A percentile compares a stretch with the other conserved stretches of the same genome.
These are phyloP conservation scores for Cyberlindnera xishuangbannaensis DNA, from an alignment of 805 yeast genomes.

Conservation along the genomic window DNA sequence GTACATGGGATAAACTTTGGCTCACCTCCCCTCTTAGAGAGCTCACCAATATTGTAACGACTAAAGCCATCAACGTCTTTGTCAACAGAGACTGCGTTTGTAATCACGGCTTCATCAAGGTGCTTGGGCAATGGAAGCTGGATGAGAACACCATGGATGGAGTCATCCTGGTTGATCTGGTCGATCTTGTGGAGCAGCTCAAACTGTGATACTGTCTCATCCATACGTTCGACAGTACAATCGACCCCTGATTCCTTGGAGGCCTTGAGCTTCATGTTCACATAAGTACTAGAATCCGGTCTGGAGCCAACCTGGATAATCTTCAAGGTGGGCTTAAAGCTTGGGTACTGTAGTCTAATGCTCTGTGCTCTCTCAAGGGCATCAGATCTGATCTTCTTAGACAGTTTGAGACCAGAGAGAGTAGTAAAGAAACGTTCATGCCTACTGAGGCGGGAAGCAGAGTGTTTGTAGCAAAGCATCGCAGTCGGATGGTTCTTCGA, in stretches of 20 bases:
- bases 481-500: neutral
- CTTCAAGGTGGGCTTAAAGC: constrained; percentile 58
- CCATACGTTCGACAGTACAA: constrained; percentile 55
- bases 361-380: constrained; percentile 33
- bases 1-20: constrained; percentile 79
- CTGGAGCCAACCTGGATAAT: constrained; percentile 75
- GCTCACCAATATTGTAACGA: constrained; percentile 70
- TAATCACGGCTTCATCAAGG: constrained; percentile 59
- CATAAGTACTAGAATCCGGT: constrained; percentile 78
- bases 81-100: constrained; percentile 56
- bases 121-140: constrained; percentile 76
- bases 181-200: constrained; percentile 49
- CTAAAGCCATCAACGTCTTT: constrained; percentile 87
- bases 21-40: constrained; percentile 64
- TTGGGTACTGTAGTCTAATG: constrained; percentile 35
- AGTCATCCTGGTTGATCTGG: constrained; percentile 49
- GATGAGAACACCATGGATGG: constrained; percentile 67
- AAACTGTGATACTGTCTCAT: constrained; percentile 49
- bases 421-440: constrained; percentile 24
- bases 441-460: constrained; percentile 15
- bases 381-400: constrained; percentile 39
- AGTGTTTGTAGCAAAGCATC: constrained; percentile 11
- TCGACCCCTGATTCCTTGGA: constrained; percentile 63
- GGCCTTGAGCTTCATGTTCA: constrained; percentile 73
- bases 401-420: constrained; percentile 43